Conservation (phyloP, 805 yeast genomes). For the Hanseniaspora occidentalis region DNA sequence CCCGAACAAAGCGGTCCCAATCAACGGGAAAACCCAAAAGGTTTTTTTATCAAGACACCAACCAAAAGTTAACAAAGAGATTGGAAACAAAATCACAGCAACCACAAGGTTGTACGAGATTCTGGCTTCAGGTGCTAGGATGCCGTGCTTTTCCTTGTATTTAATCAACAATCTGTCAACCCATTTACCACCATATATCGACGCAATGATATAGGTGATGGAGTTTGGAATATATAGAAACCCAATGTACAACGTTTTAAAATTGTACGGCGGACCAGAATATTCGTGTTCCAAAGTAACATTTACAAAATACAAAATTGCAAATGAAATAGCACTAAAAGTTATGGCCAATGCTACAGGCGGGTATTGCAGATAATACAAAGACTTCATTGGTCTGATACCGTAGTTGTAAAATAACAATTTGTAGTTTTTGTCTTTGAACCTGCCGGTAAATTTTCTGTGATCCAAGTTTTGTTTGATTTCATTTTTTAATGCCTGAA, state of each 20-base stretch:
- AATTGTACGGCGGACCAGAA: constrained; percentile 55
- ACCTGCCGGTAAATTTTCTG: constrained; percentile 4
- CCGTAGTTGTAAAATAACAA: constrained; percentile 33
- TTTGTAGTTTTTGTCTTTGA: constrained; percentile 16
- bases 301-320: constrained; percentile 59
- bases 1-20: constrained; percentile 76
- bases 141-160: constrained; percentile 49
- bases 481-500: constrained; percentile 10
- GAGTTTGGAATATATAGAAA: constrained; percentile 76
- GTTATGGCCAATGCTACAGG: constrained; percentile 57
- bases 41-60: constrained; percentile 61
- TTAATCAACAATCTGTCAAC: constrained; percentile 48
- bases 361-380: constrained; percentile 53
- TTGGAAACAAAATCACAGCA: constrained; percentile 52
- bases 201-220: constrained; percentile 59
- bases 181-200: constrained; percentile 74
- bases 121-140: constrained; percentile 63
- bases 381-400: constrained; percentile 47
- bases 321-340: constrained; percentile 63
- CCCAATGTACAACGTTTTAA: constrained; percentile 53
- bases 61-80: constrained; percentile 61
- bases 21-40: constrained; percentile 68
- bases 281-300: constrained; percentile 57
- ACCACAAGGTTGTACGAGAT: constrained; percentile 59
- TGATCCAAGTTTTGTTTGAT: constrained; percentile 8